Percentiles rank a stretch among this genome's conserved stretches.
These are phyloP conservation scores for Thraustochytrium sp. DNA, from an alignment of 352 stramenopile genomes.

Conservation along the genomic window DNA sequence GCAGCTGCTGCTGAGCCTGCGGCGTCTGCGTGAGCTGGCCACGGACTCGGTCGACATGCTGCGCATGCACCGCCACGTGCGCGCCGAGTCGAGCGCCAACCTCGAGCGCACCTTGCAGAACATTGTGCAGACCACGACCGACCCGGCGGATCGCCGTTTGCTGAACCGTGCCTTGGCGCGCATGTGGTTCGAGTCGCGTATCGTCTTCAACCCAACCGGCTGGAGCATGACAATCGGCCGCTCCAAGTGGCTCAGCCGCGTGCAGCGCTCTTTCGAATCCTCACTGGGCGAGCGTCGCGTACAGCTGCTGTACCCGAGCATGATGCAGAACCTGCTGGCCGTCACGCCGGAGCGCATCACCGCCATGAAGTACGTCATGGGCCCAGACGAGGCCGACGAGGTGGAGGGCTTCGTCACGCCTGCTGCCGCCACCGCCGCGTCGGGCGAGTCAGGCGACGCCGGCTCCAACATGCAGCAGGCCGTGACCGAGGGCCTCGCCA, in stretches of 20 bases:
- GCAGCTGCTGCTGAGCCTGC: neutral
- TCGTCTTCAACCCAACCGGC: neutral
- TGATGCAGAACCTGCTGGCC: neutral
- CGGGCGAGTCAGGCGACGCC: no score
- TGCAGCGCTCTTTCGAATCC: neutral
- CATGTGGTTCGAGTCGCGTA: neutral
- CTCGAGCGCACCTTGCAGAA: neutral
- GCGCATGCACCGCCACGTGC: neutral
- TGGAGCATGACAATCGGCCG: neutral
- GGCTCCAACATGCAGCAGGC: no score
- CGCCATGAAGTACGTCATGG: neutral
- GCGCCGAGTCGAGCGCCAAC: neutral
- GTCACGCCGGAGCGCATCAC: constrained; percentile 16
- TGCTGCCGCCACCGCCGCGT: no score
- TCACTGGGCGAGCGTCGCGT: neutral
- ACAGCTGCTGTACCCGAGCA: neutral
- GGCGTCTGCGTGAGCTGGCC: neutral
- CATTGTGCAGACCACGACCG: neutral
- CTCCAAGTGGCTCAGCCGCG: neutral
- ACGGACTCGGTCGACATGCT: neutral
- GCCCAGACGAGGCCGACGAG: neutral
- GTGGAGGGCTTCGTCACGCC: neutral
- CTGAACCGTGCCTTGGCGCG: neutral
- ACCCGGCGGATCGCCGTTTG: neutral
- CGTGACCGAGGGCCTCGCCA: neutral